phyloP scores from a whole-genome alignment of 2,329 filamentous ascomycete genomes.

The Microdochium paspali region DNA sequence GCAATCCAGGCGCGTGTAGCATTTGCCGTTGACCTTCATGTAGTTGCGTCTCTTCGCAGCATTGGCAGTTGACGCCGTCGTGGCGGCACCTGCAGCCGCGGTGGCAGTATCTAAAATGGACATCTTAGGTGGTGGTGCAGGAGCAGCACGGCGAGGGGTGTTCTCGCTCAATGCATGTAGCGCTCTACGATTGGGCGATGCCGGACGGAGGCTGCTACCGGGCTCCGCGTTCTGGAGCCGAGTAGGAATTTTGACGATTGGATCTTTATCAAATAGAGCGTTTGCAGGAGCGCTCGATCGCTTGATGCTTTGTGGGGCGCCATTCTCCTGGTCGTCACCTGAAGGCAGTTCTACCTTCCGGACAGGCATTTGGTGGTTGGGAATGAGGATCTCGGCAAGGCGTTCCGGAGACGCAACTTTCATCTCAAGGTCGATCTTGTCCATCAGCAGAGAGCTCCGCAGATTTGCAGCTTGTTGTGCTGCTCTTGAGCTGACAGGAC shows the following conservation, averaged over 20 bases:
- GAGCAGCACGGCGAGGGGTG: conserved; percentile 70
- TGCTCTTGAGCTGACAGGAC: conserved; percentile 34
- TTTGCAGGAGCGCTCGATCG: conserved; percentile 46
- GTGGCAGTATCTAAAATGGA: conserved; percentile 89
- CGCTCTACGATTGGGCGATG: conserved; percentile 47
- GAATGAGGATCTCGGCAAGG: conserved; percentile 28
- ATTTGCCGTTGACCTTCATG: conserved; percentile 81
- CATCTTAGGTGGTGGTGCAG: conserved; percentile 89
- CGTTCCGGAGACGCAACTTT: neutral
- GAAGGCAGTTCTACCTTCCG: conserved; percentile 50
- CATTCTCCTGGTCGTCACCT: conserved; percentile 75
- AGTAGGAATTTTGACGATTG: conserved; percentile 37
- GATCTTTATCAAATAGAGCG: conserved; percentile 43
- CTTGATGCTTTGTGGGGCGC: conserved; percentile 61
- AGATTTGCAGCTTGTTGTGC: neutral
- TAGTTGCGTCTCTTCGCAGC: conserved; percentile 69
- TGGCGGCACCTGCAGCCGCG: conserved; percentile 68
- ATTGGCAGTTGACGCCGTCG: conserved; percentile 66
- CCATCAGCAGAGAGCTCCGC: neutral
- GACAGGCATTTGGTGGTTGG: conserved; percentile 49
- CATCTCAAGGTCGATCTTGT: neutral
- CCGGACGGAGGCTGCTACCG: conserved; percentile 20
- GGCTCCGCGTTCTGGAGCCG: conserved; percentile 38
- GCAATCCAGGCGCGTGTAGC: conserved; percentile 81
- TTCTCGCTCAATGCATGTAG: conserved; percentile 46